Base-by-base conservation (phyloP, 2,329 filamentous ascomycete species). In the Colletotrichum caudatum region DNA sequence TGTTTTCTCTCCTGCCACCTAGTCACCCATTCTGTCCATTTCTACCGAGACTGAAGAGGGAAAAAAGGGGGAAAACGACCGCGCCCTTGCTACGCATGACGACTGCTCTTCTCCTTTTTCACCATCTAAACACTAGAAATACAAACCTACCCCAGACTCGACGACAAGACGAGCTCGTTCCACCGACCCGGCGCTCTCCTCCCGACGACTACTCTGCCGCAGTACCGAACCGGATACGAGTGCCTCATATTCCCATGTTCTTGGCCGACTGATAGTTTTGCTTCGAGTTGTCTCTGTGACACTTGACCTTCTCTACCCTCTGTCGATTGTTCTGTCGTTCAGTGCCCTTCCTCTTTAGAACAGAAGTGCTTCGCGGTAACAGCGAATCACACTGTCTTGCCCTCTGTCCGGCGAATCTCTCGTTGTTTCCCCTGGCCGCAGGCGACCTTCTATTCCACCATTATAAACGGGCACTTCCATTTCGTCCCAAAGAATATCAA, bases 401-500 rank as follows among this genome's bases (percentile, higher is more conserved):
- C n/a, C 54, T 77, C 74, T 77, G 80, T 78, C 79, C 80, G 77
- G 80, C 77, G 80, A 81, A 37, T 33, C 56, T 51, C 77, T 83
- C 81, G 78, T 82, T 76, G 20, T 80, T 77, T 79, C 77, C 77
- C 33, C 76, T 79, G 87, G 87, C 83, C 87, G 87, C 87, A 85
- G 87, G 87, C 87, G 86, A 87, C 87, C 87, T 85, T 82, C 77
- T 76, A 78, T 85, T 81, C 78, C 77, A 78, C 80, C 54, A 44
- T 54, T 39, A 20, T 29, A 73, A 73, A 75, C 77, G 71, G 70
- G 58, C 74, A 69, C 74, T n/a, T n/a, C 70, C 59, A 20, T 56
- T 56, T 54, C 20, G 18, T 29, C 37, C 7, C 50, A 6, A 23
- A 73, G 63, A 75, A 76, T 76, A 73, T 62, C 57, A 62, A 29